phyloP scores from a whole-genome alignment of 2,329 filamentous ascomycete species.

The Zarea fungicola region DNA sequence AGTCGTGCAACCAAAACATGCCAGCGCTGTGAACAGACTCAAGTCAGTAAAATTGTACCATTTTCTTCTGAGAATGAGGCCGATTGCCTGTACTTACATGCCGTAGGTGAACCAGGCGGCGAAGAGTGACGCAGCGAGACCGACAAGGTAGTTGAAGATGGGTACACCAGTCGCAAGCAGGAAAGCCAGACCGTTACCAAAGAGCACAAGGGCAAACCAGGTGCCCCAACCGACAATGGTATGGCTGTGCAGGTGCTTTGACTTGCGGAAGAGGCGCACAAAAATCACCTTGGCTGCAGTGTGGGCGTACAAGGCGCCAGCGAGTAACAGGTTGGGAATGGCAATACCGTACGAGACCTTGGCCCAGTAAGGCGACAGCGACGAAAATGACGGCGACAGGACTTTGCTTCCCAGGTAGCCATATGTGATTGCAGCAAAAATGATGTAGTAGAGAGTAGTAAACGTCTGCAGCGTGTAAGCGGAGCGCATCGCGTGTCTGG shows the following conservation, averaged over 20 bases:
- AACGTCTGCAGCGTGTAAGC: conserved; percentile 45
- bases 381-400: conserved; percentile 42
- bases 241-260: conserved; percentile 42
- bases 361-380: conserved; percentile 37
- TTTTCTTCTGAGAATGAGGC: too few relatives aligned
- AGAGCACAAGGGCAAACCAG: conserved; percentile 41
- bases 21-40: conserved; percentile 29
- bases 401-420: conserved; percentile 43
- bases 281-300: conserved; percentile 48
- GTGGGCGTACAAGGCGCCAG: conserved; percentile 44
- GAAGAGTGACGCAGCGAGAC: conserved; percentile 45
- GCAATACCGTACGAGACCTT: conserved; percentile 48
- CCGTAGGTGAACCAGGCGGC: conserved; percentile 51
- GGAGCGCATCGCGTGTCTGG: conserved; percentile 46
- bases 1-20: conserved; percentile 47
- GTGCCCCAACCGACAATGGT: conserved; percentile 40
- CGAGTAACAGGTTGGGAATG: conserved; percentile 45
- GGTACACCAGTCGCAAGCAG: conserved; percentile 43
- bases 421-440: conserved; percentile 47
- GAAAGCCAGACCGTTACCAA: conserved; percentile 41
- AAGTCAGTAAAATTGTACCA: too few relatives aligned
- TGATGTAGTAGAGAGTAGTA: conserved; percentile 44
- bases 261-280: conserved; percentile 41
- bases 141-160: conserved; percentile 49
- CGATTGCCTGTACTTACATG: conserved; percentile 28